Conservation (phyloP, 2,329 filamentous ascomycete species). For the Sordariomycetes sp. region DNA sequence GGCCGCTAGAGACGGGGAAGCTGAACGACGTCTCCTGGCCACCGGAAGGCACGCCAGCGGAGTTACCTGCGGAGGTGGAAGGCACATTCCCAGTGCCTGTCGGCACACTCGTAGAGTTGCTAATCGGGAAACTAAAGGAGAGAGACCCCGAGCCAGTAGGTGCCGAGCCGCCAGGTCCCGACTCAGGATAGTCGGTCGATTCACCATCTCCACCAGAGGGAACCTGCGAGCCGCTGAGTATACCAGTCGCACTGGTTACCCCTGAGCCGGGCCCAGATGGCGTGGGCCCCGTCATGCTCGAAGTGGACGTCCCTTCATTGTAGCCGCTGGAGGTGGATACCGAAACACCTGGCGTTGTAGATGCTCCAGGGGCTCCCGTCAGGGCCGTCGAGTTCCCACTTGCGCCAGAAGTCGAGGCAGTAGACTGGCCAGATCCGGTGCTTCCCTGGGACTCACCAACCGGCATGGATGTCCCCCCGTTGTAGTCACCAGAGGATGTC, state of each 20-base stretch:
- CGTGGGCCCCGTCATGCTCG: neutral
- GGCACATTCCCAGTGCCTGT: neutral
- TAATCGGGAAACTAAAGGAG: neutral
- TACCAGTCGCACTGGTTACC: neutral
- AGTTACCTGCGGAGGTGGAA: neutral
- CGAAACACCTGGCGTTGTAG: neutral
- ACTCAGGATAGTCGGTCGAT: neutral
- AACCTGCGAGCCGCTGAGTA: neutral
- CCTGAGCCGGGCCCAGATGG: neutral
- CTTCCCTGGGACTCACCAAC: neutral
- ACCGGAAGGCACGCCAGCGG: neutral
- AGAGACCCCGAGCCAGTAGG: neutral
- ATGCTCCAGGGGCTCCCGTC: neutral
- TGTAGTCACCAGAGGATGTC: neutral
- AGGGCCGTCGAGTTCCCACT: neutral
- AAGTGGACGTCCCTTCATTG: neutral
- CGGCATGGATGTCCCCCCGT: neutral
- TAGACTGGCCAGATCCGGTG: neutral
- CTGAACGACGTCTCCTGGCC: neutral
- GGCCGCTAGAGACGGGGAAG: neutral
- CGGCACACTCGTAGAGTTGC: neutral
- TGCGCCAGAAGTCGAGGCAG: neutral
- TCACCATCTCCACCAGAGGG: too few relatives aligned
- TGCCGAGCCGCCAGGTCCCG: neutral
- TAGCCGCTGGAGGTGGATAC: neutral